Base-by-base conservation (phyloP, 306 rosid species). In the Rosa lucieae region DNA sequence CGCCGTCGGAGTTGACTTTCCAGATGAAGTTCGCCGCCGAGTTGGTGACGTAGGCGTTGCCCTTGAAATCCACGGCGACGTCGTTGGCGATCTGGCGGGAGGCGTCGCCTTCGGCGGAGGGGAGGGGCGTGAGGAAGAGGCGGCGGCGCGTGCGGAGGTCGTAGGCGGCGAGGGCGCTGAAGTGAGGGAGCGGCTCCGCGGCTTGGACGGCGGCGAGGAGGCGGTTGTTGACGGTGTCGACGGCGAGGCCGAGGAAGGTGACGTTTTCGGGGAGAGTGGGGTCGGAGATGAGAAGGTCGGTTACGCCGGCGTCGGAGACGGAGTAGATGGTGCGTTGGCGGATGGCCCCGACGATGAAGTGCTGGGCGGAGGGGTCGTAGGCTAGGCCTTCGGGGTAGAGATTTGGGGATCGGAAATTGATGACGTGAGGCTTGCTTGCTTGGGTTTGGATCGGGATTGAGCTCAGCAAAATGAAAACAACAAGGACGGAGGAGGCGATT, bases 41-140 rank as follows among this genome's bases (percentile, higher is more conserved):
- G 84, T 92, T 91, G 37, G 98, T 94, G 49, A 92, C 92, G 82
- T 86, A 94, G 5, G 98, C 97, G 89, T 91, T 91, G 11, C 97
- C 98, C 8, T 73, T 77, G 89, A 69, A 80, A 70, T 91, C 96
- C 18, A 75, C 92, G 0, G 97, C 86, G 43, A 94, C 95, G 85
- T 51, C 97, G 87, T 91, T 94, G 2, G 99, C 90, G 37, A 77
- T 66, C 46, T 77, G 84, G 12, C 87, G 85, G 0, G 0, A 48
- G 53, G 15, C 3, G 35, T 53, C 83, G 1, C 56, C 79, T 42
- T 18, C 85, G 52, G 46, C 47, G 23, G 80, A 11, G 17, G 89
- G 90, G 73, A 92, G 95, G 32, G 4, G 42, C 1, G 90, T 67
- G 51, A 95, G 92, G 86, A 91, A 92, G 79, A 91, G 14, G 12